Base-by-base conservation (phyloP, 345 rosid genomes). In the Luvunga scandens region DNA sequence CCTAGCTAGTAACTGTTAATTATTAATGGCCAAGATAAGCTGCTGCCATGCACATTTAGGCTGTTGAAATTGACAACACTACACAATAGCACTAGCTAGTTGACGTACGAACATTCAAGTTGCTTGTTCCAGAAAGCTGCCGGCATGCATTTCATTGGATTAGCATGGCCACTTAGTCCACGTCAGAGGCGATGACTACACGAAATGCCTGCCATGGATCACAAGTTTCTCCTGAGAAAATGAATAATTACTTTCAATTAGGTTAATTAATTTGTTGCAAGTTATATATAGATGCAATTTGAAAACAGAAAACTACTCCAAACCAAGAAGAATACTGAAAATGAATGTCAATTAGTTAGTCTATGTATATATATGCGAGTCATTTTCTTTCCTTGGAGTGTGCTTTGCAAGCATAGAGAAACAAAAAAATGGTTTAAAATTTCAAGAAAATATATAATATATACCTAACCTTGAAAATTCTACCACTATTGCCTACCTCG, bases 61-160 rank as follows among this genome's bases (percentile, higher is more conserved):
- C 34, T 34, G 25, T 33, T 3, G 69, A 65, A 36, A 33, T 19
- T 4, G 69, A 66, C 36, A 31, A 63, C 36, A 63, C 30, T 10
- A 61, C 1, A 61, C 57, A 27, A 10, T 5, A 5, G n/a, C 0
- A 24, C 6, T 16, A n/a, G 48, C 60, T 8, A 65, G 61, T 64
- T 22, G 62, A 63, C 30, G 71, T 45, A 50, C 39, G 38, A 16
- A 42, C 34, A 14, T 42, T 45, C 62, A 65, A 64, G 71, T 75
- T 75, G 78, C 78, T 75, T 75, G 78, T 64, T 75, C 71, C 63
- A 22, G 31, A 48, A 64, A 64, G 30, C 70, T 18, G 62, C 62
- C 0, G 18, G 8, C 21, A 5, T 16, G 38, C 50, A 18, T 34
- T 56, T 69, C 55, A 75, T 75, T 64, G 62, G 61, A 45, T 63